Evolutionary conservation across 345 rosid genomes (phyloP).

Genomic region (Hevea brasiliensis): DNA sequence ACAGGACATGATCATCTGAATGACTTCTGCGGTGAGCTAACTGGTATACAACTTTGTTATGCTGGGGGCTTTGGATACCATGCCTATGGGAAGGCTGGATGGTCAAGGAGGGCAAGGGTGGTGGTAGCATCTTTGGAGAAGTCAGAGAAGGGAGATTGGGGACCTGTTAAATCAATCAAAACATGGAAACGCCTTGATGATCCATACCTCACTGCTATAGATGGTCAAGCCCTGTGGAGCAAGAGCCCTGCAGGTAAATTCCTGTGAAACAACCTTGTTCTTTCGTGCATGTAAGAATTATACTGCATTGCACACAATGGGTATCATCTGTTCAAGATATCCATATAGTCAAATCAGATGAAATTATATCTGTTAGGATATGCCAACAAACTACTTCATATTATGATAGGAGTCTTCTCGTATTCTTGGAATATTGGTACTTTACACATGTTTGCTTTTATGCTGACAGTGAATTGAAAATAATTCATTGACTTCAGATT

Average conservation of each 20-base stretch:
- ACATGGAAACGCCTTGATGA: conserved; percentile 97
- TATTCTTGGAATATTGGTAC: conserved; percentile 3
- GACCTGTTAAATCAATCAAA: conserved; percentile 65
- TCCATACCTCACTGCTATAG: conserved; percentile 47
- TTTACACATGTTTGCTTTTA: neutral
- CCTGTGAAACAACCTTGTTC: neutral
- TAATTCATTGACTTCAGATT: neutral
- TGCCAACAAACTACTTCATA: neutral
- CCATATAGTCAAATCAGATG: neutral
- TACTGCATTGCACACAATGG: too few species aligned
- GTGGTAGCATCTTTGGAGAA: conserved; percentile 70
- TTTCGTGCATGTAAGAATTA: too few species aligned
- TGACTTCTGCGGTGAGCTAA: conserved; percentile 72
- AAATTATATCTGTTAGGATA: neutral
- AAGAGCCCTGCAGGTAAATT: conserved; percentile 11
- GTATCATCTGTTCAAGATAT: neutral
- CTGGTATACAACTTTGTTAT: conserved; percentile 80
- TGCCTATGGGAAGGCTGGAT: conserved; percentile 91
- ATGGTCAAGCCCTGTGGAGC: conserved; percentile 17
- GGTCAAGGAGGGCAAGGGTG: conserved; percentile 83
- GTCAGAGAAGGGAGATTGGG: conserved; percentile 59
- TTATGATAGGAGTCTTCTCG: neutral
- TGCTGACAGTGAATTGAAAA: neutral
- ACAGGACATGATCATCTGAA: conserved; percentile 86
- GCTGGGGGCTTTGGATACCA: conserved; percentile 96